These are phyloP conservation scores for Mariannaea sp. DNA, from an alignment of 2,329 filamentous ascomycete genomes.

Conservation along the genomic window DNA sequence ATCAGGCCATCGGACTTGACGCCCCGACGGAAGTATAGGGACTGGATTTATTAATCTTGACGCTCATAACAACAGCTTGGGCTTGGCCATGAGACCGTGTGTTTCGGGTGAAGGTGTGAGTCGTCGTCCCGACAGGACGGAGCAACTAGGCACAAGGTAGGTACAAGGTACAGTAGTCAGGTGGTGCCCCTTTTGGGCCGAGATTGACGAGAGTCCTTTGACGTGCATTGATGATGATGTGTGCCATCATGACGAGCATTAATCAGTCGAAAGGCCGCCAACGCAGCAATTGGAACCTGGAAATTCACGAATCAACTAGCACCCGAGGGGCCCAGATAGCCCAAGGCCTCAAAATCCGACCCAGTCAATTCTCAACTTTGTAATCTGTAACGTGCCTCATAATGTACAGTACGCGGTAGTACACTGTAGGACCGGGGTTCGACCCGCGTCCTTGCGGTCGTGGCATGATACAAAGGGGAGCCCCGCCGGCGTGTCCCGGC, in stretches of 20 bases:
- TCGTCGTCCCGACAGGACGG: not conserved
- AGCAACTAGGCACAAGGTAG: no score
- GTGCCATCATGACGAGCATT: not conserved
- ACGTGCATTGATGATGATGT: constrained; percentile 6
- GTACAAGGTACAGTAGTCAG: not conserved
- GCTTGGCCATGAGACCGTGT: no score
- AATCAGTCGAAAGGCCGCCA: constrained; percentile 2
- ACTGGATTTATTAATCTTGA: no score
- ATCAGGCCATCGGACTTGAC: constrained; percentile 17
- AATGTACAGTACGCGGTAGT: no score
- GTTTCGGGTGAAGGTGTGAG: not conserved
- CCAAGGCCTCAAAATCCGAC: not conserved
- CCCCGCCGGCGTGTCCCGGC: constrained; percentile 34
- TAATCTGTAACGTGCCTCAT: no score
- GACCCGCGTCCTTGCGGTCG: constrained; percentile 19
- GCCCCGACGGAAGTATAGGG: constrained; percentile 5
- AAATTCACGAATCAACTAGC: not conserved
- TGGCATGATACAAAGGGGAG: constrained; percentile 35
- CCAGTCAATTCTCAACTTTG: no score
- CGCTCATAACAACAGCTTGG: no score
- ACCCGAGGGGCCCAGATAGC: not conserved
- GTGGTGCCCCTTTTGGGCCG: not conserved
- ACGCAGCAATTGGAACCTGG: not conserved
- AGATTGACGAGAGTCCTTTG: not conserved
- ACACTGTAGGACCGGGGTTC: constrained; percentile 8